Evolutionary conservation across 73 alveolate species (phyloP), one percentile per base, ranked within the genome.

Genomic region (Paramecium sonneborni): DNA sequence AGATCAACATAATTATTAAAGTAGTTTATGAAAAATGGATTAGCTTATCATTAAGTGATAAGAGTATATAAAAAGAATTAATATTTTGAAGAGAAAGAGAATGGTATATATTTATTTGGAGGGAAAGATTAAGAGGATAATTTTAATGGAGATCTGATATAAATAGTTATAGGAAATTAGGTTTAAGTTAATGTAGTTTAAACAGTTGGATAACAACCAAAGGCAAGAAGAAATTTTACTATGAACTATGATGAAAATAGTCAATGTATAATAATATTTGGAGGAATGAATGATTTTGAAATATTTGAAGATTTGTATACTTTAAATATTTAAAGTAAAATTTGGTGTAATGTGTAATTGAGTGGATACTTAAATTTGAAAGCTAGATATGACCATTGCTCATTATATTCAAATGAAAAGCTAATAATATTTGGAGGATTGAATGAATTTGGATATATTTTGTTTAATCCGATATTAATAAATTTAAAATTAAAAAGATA

Each of bases 321-420:
- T 21, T 37, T 37, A 10, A 37, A 37, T 39, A 24, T 74, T n/a
- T 18, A 39, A 21, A 74, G 58, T 74, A 37, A 37, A 20, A 74
- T 39, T 74, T 74, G 87, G 87, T 74, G 67, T 37, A 0, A 74
- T 28, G 87, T 74, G 10, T 28, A 37, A 34, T 39, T 74, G 87
- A 37, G 41, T 37, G 87, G 87, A 37, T 74, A 74, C 24, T 74
- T 74, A 39, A 28, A 74, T 10, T 74, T 28, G n/a, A 9, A 32
- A 34, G 35, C 67, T 10, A 74, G 87, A 74, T 74, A 37, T 39
- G 87, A 74, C 32, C 87, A 74, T 39, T 74, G 87, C 32, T 74
- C 87, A 37, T 37, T 74, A 14, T 74, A 34, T 39, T 74, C 35
- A 37, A 39, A 74, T 74, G 87, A 74, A n/a, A 74, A 74, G 24